These are phyloP conservation scores for Abelmoschus esculentus DNA, from an alignment of 345 rosid species.

Conservation along the genomic window DNA sequence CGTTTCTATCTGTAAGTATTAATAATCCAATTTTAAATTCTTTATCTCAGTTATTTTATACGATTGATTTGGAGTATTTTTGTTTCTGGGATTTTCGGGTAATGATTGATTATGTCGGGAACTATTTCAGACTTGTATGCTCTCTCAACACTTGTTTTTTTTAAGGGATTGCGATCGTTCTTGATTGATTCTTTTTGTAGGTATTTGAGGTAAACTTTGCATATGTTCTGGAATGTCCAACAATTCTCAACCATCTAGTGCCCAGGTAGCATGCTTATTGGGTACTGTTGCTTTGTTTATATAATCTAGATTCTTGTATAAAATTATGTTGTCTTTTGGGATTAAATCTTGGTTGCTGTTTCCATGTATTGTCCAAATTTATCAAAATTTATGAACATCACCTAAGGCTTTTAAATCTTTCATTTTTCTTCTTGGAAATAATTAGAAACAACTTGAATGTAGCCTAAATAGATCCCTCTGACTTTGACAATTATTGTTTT, in stretches of 20 bases:
- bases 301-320: constrained; percentile 8
- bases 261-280: constrained; percentile 37
- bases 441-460: background rate
- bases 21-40: background rate
- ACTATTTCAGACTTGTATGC: background rate
- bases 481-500: background rate
- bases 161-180: background rate
- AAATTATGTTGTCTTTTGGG: background rate
- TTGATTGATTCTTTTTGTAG: constrained; percentile 14
- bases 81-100: background rate
- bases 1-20: constrained; percentile 8
- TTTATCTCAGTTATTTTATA: background rate
- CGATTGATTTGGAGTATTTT: no score
- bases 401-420: no score
- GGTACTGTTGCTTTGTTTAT: no score
- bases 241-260: constrained; percentile 57
- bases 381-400: background rate
- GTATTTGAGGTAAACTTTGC: constrained; percentile 11
- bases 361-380: background rate
- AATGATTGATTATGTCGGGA: background rate
- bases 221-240: constrained; percentile 45
- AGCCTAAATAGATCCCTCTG: background rate
- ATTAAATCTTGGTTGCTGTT: background rate
- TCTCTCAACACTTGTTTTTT: background rate
- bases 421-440: background rate